Conservation (phyloP, 2,329 filamentous ascomycete species). For the Didymella arachidicola region DNA sequence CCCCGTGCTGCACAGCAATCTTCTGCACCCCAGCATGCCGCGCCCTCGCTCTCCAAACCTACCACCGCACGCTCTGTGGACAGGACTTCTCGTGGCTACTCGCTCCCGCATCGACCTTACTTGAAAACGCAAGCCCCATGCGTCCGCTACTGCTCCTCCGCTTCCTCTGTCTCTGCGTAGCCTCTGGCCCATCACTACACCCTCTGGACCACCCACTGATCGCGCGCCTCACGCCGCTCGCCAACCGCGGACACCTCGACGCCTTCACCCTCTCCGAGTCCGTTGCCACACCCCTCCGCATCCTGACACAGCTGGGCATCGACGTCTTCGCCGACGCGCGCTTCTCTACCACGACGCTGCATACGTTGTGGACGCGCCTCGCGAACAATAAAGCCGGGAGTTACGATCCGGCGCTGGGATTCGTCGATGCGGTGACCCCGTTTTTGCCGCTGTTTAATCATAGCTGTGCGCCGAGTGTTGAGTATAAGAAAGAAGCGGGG, state of each 20-base stretch:
- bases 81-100: constrained; percentile 41
- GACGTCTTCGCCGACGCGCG: constrained; percentile 25
- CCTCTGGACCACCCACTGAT: constrained; percentile 39
- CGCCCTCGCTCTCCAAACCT: constrained; percentile 32
- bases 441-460: constrained; percentile 47
- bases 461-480: constrained; percentile 43
- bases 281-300: constrained; percentile 35
- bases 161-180: constrained; percentile 37
- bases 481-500: constrained; percentile 23
- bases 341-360: constrained; percentile 44
- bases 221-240: constrained; percentile 40
- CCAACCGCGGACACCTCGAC: constrained; percentile 35
- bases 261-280: constrained; percentile 42
- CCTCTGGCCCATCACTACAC: constrained; percentile 21
- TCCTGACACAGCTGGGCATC: constrained; percentile 40
- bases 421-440: constrained; percentile 39
- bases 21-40: constrained; percentile 41
- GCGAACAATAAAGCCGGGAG: constrained; percentile 48
- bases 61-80: constrained; percentile 38
- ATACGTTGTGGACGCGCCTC: constrained; percentile 42
- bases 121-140: constrained; percentile 27
- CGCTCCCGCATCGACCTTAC: constrained; percentile 14
- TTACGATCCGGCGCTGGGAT: constrained; percentile 29
- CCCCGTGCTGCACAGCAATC: constrained; percentile 26
- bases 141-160: constrained; percentile 41